Base-by-base conservation (phyloP, 2,329 filamentous ascomycete genomes). In the Verticillium tricorpus region DNA sequence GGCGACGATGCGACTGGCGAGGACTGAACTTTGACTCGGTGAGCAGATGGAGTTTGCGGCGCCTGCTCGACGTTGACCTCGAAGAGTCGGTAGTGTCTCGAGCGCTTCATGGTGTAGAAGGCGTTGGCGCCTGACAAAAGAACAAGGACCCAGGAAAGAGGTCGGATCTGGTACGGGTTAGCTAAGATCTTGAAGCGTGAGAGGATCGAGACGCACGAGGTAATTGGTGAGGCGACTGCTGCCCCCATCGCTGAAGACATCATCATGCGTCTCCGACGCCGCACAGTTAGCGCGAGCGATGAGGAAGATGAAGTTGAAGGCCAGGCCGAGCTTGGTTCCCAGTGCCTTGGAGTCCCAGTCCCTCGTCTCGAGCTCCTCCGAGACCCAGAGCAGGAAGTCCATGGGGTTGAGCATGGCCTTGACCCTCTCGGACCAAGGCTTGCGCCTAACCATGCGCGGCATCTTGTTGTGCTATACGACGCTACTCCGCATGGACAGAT, bases 331-430 rank as follows among this genome's bases (percentile, higher is more conserved):
- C 59, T 91, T 88, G 5, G 87, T 85, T 31, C 92, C 90, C 74
- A 92, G 89, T 39, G 87, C 78, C 67, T 91, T 89, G 22, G 94
- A 92, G 68, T 97, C 91, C 88, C 93, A 96, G 69, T 97, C 91
- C 71, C 90, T 89, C 32, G 92, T 92, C 73, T 97, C 93, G 63
- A 99, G 84, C 77, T 97, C 92, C 73, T 98, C 94, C 0, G 92
- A 96, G 2, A 96, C 76, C 90, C 92, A 97, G 19, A 99, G 86
- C 60, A 95, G 78, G 71, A 94, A 91, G 77, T 99, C 95, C 78
- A 91, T 89, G 3, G 92, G 92, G 71, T 98, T 94, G 63, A 97
- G 80, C 74, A 87, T 87, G 61, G 90, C 83, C 72, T 87, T 87
- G 74, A 98, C 84, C 74, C 94, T 91, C 82, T 98, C 90, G 34